Conservation (phyloP, 1,139 yeast species). For the Saccharomycopsis hybrid region DNA sequence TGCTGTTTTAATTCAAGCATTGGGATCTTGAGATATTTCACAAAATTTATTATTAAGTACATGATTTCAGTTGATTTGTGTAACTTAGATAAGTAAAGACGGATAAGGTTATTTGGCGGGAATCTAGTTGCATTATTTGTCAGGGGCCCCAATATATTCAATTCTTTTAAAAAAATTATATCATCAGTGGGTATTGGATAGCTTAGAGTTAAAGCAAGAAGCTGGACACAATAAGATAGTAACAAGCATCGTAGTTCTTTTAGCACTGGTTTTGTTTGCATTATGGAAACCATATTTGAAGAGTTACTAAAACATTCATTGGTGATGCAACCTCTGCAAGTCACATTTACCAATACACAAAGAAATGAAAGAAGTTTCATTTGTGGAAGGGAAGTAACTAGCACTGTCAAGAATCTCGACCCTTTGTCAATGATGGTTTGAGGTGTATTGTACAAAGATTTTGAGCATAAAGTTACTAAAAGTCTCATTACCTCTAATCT, state of each 20-base stretch:
- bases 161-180: constrained; percentile 38
- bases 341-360: constrained; percentile 65
- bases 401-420: constrained; percentile 50
- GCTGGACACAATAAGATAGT: constrained; percentile 53
- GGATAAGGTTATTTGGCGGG: constrained; percentile 35
- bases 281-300: constrained; percentile 17
- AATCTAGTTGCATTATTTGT: not conserved
- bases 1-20: constrained; percentile 24
- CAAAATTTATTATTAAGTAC: constrained; percentile 40
- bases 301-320: not conserved
- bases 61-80: constrained; percentile 48
- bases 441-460: constrained; percentile 48
- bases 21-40: constrained; percentile 43
- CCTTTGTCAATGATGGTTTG: constrained; percentile 44
- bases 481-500: constrained; percentile 63
- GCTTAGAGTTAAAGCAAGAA: constrained; percentile 53
- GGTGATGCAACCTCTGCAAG: constrained; percentile 35
- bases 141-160: constrained; percentile 25
- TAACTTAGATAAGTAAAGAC: constrained; percentile 47
- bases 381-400: constrained; percentile 49
- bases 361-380: constrained; percentile 46
- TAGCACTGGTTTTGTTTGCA: constrained; percentile 23
- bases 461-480: constrained; percentile 57
- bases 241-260: constrained; percentile 47
- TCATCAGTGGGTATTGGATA: constrained; percentile 58